Conservation (phyloP, 306 rosid species). For the Vicia villosa region DNA sequence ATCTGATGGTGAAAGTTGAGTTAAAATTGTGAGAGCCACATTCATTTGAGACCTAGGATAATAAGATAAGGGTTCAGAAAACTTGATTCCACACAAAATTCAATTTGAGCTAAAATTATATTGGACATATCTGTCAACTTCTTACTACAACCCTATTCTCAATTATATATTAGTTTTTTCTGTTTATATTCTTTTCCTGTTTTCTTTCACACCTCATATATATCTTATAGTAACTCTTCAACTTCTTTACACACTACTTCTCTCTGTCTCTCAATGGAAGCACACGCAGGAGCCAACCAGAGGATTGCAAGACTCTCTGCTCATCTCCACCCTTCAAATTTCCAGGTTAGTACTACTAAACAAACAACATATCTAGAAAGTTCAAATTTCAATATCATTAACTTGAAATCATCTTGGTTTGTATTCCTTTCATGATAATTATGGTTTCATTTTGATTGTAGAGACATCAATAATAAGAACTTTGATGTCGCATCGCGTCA, state of each 20-base stretch:
- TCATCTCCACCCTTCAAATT: constrained; percentile 72
- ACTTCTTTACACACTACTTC: constrained; percentile 2
- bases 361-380: constrained; percentile 21
- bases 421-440: constrained; percentile 12
- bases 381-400: background rate
- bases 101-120: background rate
- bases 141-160: too few species aligned
- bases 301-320: constrained; percentile 70
- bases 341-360: constrained; percentile 57
- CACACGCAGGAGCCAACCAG: constrained; percentile 46
- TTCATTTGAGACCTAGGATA: constrained; percentile 43
- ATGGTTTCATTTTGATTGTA: background rate
- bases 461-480: background rate
- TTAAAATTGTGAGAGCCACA: constrained; percentile 53
- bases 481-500: background rate
- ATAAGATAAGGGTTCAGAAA: constrained; percentile 61
- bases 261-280: constrained; percentile 45
- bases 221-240: constrained; percentile 22
- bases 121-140: too few species aligned
- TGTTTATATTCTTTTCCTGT: constrained; percentile 29
- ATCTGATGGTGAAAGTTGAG: background rate
- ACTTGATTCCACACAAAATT: constrained; percentile 58
- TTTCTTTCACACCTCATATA: background rate
- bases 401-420: background rate
- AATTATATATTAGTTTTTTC: too few species aligned